A percentile compares a stretch with the other conserved stretches of the same genome.
These are phyloP conservation scores for Apiosordaria backusii DNA, from an alignment of 495 filamentous ascomycete genomes.

Conservation along the genomic window DNA sequence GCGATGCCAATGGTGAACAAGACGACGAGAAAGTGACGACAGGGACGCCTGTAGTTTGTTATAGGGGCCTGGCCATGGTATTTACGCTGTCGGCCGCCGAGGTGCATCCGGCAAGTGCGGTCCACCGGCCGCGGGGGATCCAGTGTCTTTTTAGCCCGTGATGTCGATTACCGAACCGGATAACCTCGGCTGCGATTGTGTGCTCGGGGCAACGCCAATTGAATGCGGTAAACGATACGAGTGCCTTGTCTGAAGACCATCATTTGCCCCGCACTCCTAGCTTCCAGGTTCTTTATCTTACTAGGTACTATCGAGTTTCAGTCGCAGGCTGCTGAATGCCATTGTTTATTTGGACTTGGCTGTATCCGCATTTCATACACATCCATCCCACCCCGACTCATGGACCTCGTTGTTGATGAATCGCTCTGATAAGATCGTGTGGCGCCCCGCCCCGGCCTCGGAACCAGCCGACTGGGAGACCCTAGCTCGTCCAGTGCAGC, in stretches of 20 bases:
- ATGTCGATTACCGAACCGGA: slow-evolving; percentile 19
- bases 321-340: neutral
- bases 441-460: slow-evolving; percentile 1
- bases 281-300: neutral
- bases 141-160: slow-evolving; percentile 14
- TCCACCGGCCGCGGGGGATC: slow-evolving; percentile 5
- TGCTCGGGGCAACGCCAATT: slow-evolving; percentile 12
- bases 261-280: neutral
- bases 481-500: neutral
- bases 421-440: slow-evolving; percentile 5
- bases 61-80: neutral
- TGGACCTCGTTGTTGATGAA: neutral
- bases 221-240: slow-evolving; percentile 10
- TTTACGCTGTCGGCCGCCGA: slow-evolving; percentile 4
- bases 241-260: neutral
- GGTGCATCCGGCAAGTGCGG: slow-evolving; percentile 5
- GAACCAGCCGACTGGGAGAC: neutral
- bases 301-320: neutral
- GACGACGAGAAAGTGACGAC: slow-evolving; percentile 2
- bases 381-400: neutral
- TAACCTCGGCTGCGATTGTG: slow-evolving; percentile 21
- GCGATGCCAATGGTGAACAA: neutral
- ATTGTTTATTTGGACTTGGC: neutral
- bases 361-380: neutral
- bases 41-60: slow-evolving; percentile 9